Evolutionary conservation across 2,329 filamentous ascomycete genomes (phyloP).

Genomic region (Fonsecaea erecta): DNA sequence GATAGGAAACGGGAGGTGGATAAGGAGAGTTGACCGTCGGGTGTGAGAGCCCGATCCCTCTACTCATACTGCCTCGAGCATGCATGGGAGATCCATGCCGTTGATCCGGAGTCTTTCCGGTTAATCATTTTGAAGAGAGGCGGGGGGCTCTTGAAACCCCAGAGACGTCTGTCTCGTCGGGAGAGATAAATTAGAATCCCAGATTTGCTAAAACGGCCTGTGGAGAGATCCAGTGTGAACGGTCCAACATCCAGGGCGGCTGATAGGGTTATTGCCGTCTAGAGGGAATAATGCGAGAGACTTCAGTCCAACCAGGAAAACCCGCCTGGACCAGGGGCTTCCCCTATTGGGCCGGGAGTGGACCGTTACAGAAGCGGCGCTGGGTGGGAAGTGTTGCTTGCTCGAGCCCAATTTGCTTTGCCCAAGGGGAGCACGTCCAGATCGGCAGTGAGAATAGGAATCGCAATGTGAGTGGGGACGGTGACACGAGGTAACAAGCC

Average conservation of each 20-base stretch:
- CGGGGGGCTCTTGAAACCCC: neutral
- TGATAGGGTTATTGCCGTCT: conserved; percentile 10
- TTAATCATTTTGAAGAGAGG: conserved; percentile 3
- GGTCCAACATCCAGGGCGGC: neutral
- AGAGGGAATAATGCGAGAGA: conserved; percentile 6
- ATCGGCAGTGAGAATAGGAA: neutral
- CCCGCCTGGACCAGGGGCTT: neutral
- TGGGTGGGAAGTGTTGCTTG: conserved; percentile 1
- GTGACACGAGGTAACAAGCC: neutral
- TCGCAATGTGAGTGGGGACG: neutral
- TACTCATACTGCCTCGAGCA: neutral
- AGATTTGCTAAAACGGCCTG: neutral
- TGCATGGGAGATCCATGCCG: conserved; percentile 4
- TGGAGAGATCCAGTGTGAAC: neutral
- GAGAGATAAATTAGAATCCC: neutral
- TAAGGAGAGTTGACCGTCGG: conserved; percentile 1
- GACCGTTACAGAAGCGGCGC: neutral
- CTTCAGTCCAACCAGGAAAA: neutral
- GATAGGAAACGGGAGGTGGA: neutral
- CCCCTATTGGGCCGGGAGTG: neutral
- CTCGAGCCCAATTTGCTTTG: neutral
- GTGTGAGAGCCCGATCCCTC: neutral
- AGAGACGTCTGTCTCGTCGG: neutral
- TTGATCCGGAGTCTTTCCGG: conserved; percentile 12
- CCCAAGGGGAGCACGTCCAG: neutral